Evolutionary conservation across 2,329 filamentous ascomycete species (phyloP).

Genomic region (Clarireedia homoeocarpa): DNA sequence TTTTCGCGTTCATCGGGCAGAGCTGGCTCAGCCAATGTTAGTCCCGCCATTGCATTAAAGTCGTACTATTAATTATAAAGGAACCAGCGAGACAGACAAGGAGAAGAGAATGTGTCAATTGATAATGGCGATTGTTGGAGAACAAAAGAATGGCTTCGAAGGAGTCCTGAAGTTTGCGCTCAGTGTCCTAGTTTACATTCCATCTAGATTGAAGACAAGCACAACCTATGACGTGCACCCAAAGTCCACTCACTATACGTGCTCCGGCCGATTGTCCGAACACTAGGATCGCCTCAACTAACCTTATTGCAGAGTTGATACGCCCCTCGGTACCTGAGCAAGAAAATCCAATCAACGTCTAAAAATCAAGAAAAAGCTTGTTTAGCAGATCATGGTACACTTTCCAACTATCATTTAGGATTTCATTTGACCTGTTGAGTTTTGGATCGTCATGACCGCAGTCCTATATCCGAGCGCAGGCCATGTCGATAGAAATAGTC

Average conservation of each 20-base stretch:
- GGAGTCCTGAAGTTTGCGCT: not conserved
- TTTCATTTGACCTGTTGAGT: too few relatives aligned
- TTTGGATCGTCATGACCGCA: too few relatives aligned
- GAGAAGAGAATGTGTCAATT: not conserved
- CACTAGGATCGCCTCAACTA: too few relatives aligned
- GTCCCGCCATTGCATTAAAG: not conserved
- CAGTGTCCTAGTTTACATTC: not conserved
- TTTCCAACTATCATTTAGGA: too few relatives aligned
- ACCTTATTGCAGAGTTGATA: too few relatives aligned
- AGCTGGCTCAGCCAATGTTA: conserved; percentile 26
- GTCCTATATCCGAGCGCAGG: too few relatives aligned
- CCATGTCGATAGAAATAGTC: too few relatives aligned
- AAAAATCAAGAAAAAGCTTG: too few relatives aligned
- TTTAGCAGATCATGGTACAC: too few relatives aligned
- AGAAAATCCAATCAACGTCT: too few relatives aligned
- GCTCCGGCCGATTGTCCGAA: too few relatives aligned
- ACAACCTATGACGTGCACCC: not conserved
- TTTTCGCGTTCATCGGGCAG: conserved; percentile 27
- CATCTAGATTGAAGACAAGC: not conserved
- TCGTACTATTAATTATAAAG: not conserved
- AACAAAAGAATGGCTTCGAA: not conserved
- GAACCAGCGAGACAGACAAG: not conserved
- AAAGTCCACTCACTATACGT: not conserved
- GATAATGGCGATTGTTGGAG: not conserved
- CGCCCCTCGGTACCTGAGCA: too few relatives aligned